Base-by-base conservation (phyloP, 164 flowering plant genomes). In the Kingdonia uniflora region DNA sequence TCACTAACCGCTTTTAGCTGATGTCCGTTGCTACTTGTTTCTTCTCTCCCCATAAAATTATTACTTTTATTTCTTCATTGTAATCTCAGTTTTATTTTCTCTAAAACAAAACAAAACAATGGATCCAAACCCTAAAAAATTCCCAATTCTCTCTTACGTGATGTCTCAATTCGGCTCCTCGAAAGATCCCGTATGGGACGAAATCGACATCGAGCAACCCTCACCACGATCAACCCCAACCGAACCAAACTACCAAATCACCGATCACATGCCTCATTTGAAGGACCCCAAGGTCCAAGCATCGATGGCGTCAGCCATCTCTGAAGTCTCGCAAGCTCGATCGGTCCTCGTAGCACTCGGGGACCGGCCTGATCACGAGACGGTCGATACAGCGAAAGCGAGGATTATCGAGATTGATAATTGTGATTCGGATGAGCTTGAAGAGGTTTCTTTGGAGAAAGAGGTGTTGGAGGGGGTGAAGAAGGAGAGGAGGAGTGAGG, bases 141-240 rank as follows among this genome's bases (percentile, higher is more conserved):
- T 69, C 73, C 95, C 89, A 2, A 61, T 82, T 16, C 85, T 85
- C 58, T 79, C 87, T 46, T 79, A 80, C 57, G 80, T 82, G 61
- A 68, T 85, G 73, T 40, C 81, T 5, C 40, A 58, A 2, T 26
- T 74, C 43, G 1, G 43, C 58, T 0, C 58, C 26, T 29, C 35
- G 35, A 4, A 4, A 4, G 8, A 29, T 3, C 8, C 35, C 4
- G 8, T 8, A 29, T 29, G 35, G 35, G 49, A 14, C 6, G 25
- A 41, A 14, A 2, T 51, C 73, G 84, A 76, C 70, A 35, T 76
- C 62, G 82, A 76, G 12, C 68, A 63, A 16, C 82, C 75, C 2
- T 49, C 63, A 0, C 23, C 63, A 13, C 42, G 44, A 6, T 49
- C 56, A 14, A 11, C 37, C 39, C 55, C 8, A 42, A 6, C 35